Base-by-base conservation (phyloP, 192 early-diverging fungal species). In the Mortierella alpina region DNA sequence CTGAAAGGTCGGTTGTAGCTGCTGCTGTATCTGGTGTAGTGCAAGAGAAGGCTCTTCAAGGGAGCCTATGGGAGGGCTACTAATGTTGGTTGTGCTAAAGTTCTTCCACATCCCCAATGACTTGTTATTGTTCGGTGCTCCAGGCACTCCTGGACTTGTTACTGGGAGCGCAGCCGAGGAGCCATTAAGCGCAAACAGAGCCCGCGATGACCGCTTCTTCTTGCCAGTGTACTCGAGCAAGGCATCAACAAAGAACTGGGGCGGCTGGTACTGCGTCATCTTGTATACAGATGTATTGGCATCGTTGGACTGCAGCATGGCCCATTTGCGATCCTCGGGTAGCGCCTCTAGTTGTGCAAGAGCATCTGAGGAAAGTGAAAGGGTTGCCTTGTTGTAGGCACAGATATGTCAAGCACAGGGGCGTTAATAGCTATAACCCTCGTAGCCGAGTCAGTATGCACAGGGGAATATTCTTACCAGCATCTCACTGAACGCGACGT, bases 401-500 rank as follows among this genome's bases (percentile, higher is more conserved):
- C 31, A 31, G 31, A 31, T 31, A 31, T 31, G 31, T 2, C 31
- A 31, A 31, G 31, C 3, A 31, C 31, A 31, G 31, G 31, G 31
- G 31, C 3, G 31, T 31, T 31, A 31, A 31, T 31, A 31, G 31
- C 31, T 31, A 31, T 31, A 31, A 31, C 31, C 31, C 31, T 31
- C 3, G 31, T 31, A 31, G 31, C 31, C 31, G 3, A 31, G 31
- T 31, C 31, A 31, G 31, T 31, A 31, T 31, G 31, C 31, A 2
- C 31, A 31, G 31, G 1, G 31, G 31, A 1, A 31, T 31, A 31
- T 31, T 23, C 64, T 49, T 79, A 79, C 75, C 57, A 79, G 63
- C 69, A 72, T 70, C 48, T 79, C 69, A 39, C 66, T 64, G 50
- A 79, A 79, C 42, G 75, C 75, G 18, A 62, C 55, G 51, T 79